Evolutionary conservation across 1,284 basidiomycete genomes (phyloP), one percentile per base, ranked within the genome.

Genomic region (Apiotrichum gracile): DNA sequence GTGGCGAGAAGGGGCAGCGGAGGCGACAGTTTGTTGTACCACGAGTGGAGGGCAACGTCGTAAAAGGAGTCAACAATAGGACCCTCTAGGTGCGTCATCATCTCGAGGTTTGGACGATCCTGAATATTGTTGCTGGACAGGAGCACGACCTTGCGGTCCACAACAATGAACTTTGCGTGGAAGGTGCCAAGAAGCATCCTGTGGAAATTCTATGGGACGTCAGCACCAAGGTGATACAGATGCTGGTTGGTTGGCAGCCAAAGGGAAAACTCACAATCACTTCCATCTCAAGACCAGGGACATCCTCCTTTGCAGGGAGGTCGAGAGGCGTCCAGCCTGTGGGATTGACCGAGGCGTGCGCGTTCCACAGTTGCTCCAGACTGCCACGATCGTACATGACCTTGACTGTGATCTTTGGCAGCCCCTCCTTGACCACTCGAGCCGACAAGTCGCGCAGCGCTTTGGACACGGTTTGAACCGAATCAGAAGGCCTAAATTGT

Each of bases 81-180:
- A 1, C 84, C 84, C 64, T 86, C 85, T 37, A 83, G 73, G 59
- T 83, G 82, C 7, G 76, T 67, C 79, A 81, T 85, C 82, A 85
- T 82, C 71, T 86, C 83, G 54, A 85, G 67, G 64, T 85, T 84
- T 17, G 65, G 64, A 13, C 68, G 67, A 42, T 59, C 58, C 69
- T 87, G 86, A 48, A 88, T 85, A 58, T 88, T 88, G 73, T 86
- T 87, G 52, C 80, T 82, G 70, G 86, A 86, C 60, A 89, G 74
- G 51, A 87, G 74, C 0, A 83, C 86, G 27, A 87, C 78, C 61
- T 82, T 83, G 17, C 86, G 79, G 65, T 89, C 87, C 10, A 88
- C 82, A 50, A 88, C 77, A 67, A 87, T 77, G 58, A 85, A 86
- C 68, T 89, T 88, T 41, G 84, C 82, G 63, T 89, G 87, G 73